These are phyloP conservation scores for Cucurbitaria berberidis DNA, from an alignment of 2,329 filamentous ascomycete genomes.

Conservation along the genomic window DNA sequence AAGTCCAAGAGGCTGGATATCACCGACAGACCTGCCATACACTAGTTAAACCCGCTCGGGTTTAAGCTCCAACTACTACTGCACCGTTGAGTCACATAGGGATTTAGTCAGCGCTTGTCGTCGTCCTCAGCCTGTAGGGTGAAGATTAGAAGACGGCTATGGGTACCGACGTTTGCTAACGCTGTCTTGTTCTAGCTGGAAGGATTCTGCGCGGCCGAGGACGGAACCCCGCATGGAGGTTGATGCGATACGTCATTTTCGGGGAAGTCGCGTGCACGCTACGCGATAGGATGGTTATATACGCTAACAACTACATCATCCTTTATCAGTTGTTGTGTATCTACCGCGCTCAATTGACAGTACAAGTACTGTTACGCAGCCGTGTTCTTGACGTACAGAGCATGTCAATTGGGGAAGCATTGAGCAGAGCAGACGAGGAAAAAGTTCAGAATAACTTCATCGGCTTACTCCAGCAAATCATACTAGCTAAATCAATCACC, in stretches of 20 bases:
- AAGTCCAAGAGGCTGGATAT: conserved; percentile 10
- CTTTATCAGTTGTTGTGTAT: no score
- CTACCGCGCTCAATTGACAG: no score
- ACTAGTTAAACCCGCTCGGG: conserved; percentile 21
- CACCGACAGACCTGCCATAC: conserved; percentile 3
- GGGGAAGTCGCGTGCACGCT: not conserved
- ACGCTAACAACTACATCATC: no score
- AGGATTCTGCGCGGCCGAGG: conserved; percentile 13
- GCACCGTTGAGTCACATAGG: conserved; percentile 10
- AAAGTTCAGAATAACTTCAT: no score
- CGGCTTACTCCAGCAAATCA: no score
- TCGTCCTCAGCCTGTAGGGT: not conserved
- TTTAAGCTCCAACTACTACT: conserved; percentile 8
- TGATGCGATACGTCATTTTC: not conserved
- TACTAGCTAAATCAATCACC: no score
- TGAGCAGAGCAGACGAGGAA: no score
- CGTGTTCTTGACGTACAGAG: no score
- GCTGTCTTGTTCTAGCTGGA: not conserved
- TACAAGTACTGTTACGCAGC: no score
- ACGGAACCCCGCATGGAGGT: not conserved
- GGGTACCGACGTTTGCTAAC: not conserved
- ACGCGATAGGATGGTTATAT: no score
- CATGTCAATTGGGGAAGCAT: no score
- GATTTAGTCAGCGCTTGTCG: conserved; percentile 1
- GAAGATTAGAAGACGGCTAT: not conserved